phyloP scores from a whole-genome alignment of 2,329 filamentous ascomycete species.

The Xylariales sp. region DNA sequence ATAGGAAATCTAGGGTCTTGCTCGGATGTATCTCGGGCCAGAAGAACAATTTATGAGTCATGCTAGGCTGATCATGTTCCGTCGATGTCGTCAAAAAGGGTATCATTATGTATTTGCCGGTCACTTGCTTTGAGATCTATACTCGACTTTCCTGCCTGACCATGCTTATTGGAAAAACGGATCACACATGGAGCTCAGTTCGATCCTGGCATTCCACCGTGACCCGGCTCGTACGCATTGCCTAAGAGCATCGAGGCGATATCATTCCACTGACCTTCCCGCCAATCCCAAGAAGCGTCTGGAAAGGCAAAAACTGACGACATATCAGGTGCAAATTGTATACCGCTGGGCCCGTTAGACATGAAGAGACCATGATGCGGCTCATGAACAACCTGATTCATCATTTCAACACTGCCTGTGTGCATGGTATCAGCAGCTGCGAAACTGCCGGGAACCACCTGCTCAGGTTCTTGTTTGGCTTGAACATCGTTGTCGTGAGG shows the following conservation, averaged over 20 bases:
- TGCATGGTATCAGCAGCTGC: background rate
- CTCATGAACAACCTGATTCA: conserved; percentile 1
- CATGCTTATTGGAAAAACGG: too few relatives aligned
- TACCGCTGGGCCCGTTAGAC: conserved; percentile 1
- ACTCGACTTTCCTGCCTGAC: too few relatives aligned
- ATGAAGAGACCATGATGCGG: background rate
- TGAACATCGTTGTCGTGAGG: background rate
- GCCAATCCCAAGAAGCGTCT: conserved; percentile 7
- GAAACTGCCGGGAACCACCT: background rate
- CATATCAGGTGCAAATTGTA: conserved; percentile 1
- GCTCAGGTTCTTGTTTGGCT: background rate
- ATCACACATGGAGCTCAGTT: background rate
- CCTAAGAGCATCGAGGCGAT: conserved; percentile 12
- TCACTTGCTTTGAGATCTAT: too few relatives aligned
- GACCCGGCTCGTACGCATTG: conserved; percentile 2
- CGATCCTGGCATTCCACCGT: background rate
- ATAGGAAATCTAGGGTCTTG: too few relatives aligned
- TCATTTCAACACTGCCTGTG: background rate
- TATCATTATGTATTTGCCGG: too few relatives aligned
- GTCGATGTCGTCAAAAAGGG: too few relatives aligned
- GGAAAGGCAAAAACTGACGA: conserved; percentile 2
- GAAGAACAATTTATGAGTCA: too few relatives aligned
- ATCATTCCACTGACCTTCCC: conserved; percentile 11
- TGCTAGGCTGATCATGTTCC: too few relatives aligned
- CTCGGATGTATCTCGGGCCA: too few relatives aligned